Conservation (phyloP, 306 rosid genomes). For the Sindora glabra region DNA sequence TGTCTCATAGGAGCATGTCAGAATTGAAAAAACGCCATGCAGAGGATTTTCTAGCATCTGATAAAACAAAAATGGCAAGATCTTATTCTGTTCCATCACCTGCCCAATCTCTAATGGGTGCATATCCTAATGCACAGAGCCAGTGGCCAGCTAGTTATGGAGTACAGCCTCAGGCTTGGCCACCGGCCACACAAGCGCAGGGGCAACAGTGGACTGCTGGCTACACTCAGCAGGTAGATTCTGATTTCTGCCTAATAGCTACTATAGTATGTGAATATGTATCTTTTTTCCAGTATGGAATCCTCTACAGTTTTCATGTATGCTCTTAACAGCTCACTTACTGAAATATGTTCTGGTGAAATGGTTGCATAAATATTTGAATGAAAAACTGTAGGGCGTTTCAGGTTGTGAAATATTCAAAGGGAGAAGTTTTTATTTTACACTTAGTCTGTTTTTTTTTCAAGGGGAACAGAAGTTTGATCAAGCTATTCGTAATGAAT, state of each 20-base stretch:
- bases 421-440: no score
- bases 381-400: no score
- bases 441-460: no score
- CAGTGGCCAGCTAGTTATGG: conserved; percentile 86
- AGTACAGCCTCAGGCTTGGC: conserved; percentile 92
- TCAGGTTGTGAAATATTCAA: no score
- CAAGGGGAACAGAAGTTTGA: no score
- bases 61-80: conserved; percentile 68
- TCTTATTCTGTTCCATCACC: conserved; percentile 71
- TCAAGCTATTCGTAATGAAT: no score
- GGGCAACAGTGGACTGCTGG: conserved; percentile 97
- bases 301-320: background rate
- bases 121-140: conserved; percentile 75
- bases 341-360: no score
- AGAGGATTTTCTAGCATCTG: conserved; percentile 80
- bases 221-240: conserved; percentile 72
- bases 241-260: background rate
- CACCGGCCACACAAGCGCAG: conserved; percentile 76
- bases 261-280: background rate
- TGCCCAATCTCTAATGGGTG: conserved; percentile 68
- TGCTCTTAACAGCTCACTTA: background rate
- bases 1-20: conserved; percentile 71
- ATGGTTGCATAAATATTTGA: no score
- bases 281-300: background rate
- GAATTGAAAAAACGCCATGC: conserved; percentile 96